Conservation (phyloP, 768 basidiomycete species). For the Lentinula edodes region DNA sequence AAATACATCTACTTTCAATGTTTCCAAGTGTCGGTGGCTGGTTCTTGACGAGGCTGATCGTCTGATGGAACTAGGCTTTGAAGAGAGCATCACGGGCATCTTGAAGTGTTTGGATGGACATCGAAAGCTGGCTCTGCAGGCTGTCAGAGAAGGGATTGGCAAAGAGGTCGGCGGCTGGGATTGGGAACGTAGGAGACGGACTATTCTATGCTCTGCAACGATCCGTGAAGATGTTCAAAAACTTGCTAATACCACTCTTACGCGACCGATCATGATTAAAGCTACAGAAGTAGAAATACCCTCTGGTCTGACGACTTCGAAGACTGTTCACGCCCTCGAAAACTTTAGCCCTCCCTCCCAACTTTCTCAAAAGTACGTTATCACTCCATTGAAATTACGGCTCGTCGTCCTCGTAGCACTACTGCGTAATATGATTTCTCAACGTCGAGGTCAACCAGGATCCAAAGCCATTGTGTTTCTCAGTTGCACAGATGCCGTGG, state of each 20-base stretch:
- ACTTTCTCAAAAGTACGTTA: constrained; percentile 83
- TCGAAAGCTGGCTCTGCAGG: constrained; percentile 64
- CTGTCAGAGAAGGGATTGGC: constrained; percentile 59
- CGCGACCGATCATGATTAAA: constrained; percentile 80
- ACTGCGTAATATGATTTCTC: constrained; percentile 71
- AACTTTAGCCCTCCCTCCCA: constrained; percentile 94
- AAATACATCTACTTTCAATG: constrained; percentile 88
- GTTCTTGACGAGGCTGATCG: constrained; percentile 97
- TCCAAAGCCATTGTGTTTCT: constrained; percentile 91
- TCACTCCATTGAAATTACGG: constrained; percentile 91
- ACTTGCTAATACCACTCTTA: constrained; percentile 77
- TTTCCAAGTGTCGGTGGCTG: constrained; percentile 93
- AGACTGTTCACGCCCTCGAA: constrained; percentile 24
- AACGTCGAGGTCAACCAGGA: constrained; percentile 44
- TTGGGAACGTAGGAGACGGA: constrained; percentile 72
- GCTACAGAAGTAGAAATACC: constrained; percentile 49
- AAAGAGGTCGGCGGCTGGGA: constrained; percentile 82
- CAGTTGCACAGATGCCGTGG: constrained; percentile 96
- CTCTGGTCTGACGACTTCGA: constrained; percentile 11
- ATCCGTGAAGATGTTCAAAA: constrained; percentile 94
- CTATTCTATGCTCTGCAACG: constrained; percentile 94
- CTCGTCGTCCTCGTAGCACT: constrained; percentile 86
- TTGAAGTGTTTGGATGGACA: constrained; percentile 83
- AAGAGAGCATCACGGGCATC: constrained; percentile 91
- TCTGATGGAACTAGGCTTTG: constrained; percentile 97